Evolutionary conservation across 768 basidiomycete species (phyloP), one percentile per base, ranked within the genome.

Genomic region (Mycena crocata): DNA sequence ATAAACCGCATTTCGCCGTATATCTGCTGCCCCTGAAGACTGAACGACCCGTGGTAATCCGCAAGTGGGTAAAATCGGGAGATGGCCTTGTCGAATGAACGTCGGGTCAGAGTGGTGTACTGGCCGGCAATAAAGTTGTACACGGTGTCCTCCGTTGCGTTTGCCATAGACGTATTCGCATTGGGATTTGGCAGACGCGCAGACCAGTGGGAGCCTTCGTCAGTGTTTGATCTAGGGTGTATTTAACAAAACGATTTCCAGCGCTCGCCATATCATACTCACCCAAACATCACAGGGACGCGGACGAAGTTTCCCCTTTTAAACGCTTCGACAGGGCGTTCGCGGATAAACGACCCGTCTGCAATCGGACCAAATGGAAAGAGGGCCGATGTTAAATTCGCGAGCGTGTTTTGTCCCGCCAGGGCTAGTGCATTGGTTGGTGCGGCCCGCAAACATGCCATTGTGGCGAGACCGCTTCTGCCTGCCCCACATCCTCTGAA

Each of bases 1-100:
- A 84, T 82, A 54, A 82, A 83, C 52, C 83, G 69, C 57, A 76
- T 76, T 60, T 84, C 83, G 31, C 83, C 83, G 64, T 83, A 84
- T 80, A 84, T 83, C 65, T 82, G 81, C 52, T 82, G 81, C 12
- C 77, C 81, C 64, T 83, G 82, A 12, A 80, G 72, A 57, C 80
- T 79, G 35, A 81, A 76, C 9, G 78, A 80, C 14, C 66, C 71
- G 35, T 73, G 66, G 69, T 75, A 84, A 44, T 75, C 74, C 7
- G 66, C 57, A 24, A 82, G 63, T 0, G 83, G 81, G 60, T 84
- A 84, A 10, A 77, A 69, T 7, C 68, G 62, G 12, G 45, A 32
- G n/a, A 82, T 44, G n/a, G 78, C 79, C 10, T 66, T 55, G 28
- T 76, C 59, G 52, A 82, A 76, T 2, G 82, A 76, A 3, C 57